Percentiles rank a stretch among this genome's conserved stretches.
Conservation (phyloP, 371 early-diverging fungal species). For the Chytridiales sp. region DNA sequence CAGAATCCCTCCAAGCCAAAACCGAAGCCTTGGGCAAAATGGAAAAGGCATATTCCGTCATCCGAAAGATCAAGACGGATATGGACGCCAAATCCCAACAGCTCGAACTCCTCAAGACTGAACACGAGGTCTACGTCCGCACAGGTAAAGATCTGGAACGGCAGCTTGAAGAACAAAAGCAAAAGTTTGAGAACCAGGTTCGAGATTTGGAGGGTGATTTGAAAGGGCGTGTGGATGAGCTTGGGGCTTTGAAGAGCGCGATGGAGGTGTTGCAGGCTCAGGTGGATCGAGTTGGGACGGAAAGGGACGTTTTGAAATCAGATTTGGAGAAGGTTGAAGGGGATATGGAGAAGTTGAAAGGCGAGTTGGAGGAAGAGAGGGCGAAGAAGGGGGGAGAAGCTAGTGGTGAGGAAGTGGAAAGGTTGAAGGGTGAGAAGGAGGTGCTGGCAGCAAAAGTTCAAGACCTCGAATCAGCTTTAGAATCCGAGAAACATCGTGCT, state of each 20-base stretch:
- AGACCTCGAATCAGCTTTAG: not conserved
- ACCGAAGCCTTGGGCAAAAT: slow-evolving; percentile 18
- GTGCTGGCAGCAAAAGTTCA: not conserved
- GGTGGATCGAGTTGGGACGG: not conserved
- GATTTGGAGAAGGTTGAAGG: slow-evolving; percentile 3
- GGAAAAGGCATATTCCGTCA: slow-evolving; percentile 24
- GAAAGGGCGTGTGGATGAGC: not conserved
- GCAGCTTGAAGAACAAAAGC: not conserved
- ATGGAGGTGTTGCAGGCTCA: not conserved
- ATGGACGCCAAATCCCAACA: slow-evolving; percentile 1
- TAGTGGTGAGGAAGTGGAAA: no score
- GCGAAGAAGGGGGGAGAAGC: no score
- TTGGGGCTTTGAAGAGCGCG: slow-evolving; percentile 7
- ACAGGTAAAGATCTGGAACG: not conserved
- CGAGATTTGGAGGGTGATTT: slow-evolving; percentile 7
- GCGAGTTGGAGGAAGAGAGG: slow-evolving; percentile 5
- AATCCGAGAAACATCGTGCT: not conserved
- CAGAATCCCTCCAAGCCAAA: not conserved
- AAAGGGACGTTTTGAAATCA: not conserved
- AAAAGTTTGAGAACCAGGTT: not conserved
- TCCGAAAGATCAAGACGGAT: slow-evolving; percentile 22
- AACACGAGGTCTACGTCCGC: no score
- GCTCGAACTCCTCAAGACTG: not conserved
- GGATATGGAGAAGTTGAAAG: slow-evolving; percentile 2
- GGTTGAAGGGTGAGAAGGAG: not conserved